Conservation (phyloP, 495 filamentous ascomycete species). For the Tetracladium marchalianum region DNA sequence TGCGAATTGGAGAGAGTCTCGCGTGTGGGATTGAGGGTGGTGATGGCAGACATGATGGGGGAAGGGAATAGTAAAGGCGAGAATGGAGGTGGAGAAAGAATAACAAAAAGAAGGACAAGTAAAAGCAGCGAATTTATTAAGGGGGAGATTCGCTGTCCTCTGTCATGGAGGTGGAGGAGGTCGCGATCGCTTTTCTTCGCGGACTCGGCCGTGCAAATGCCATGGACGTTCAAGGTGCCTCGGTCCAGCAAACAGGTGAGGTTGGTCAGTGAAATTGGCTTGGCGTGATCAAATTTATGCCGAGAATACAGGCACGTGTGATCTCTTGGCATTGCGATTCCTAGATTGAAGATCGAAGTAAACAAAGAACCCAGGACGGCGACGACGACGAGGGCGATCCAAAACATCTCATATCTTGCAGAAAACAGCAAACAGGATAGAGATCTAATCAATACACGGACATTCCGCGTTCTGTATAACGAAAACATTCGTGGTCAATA, state of each 20-base stretch:
- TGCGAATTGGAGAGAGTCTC: slow-evolving; percentile 19
- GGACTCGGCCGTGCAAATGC: slow-evolving; percentile 4
- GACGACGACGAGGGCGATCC: too few species aligned
- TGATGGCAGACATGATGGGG: slow-evolving; percentile 29
- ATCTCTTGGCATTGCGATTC: too few species aligned
- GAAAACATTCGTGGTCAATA: too few species aligned
- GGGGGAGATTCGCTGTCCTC: background rate
- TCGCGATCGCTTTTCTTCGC: slow-evolving; percentile 1
- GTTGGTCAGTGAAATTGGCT: background rate
- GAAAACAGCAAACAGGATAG: too few species aligned
- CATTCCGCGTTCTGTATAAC: too few species aligned
- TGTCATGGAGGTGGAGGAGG: slow-evolving; percentile 11
- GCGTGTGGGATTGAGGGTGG: slow-evolving; percentile 24
- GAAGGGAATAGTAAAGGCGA: background rate
- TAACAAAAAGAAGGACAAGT: background rate
- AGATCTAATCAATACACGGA: too few species aligned
- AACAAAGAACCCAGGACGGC: too few species aligned
- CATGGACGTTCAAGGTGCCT: background rate
- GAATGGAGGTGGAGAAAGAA: background rate
- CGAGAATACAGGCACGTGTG: too few species aligned
- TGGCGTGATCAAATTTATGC: too few species aligned
- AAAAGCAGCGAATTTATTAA: slow-evolving; percentile 1
- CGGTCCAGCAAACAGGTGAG: background rate
- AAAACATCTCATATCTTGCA: too few species aligned
- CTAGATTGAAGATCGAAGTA: too few species aligned